Percentiles rank a stretch among this genome's conserved stretches.
phyloP scores from a whole-genome alignment of 164 flowering plant genomes.

The Brasenia schreberi region DNA sequence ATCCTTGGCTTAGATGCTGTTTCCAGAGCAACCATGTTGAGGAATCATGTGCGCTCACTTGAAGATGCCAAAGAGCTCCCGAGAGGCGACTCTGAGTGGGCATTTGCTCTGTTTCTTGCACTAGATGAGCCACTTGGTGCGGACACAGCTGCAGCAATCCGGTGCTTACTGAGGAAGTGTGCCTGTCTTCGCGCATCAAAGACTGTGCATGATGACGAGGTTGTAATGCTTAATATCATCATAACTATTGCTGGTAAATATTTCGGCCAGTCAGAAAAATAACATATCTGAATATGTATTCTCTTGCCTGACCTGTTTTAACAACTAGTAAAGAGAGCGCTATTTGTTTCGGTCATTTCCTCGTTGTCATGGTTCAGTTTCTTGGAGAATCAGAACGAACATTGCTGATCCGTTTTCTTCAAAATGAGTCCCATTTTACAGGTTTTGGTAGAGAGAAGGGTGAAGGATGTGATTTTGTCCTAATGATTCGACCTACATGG shows the following conservation, averaged over 20 bases:
- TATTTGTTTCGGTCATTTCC: background rate
- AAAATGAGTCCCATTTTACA: too few species aligned
- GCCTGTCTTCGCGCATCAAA: slow-evolving; percentile 56
- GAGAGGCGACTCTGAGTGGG: slow-evolving; percentile 45
- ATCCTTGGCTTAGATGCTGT: slow-evolving; percentile 51
- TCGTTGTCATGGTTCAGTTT: background rate
- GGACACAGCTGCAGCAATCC: slow-evolving; percentile 52
- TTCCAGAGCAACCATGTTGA: slow-evolving; percentile 45
- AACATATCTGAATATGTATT: background rate
- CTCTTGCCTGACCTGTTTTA: background rate
- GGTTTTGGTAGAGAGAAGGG: too few species aligned
- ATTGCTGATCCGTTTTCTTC: too few species aligned
- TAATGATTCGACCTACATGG: too few species aligned
- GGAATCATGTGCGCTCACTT: slow-evolving; percentile 30
- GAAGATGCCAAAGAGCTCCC: slow-evolving; percentile 22
- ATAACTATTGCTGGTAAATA: slow-evolving; percentile 54
- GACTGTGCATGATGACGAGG: slow-evolving; percentile 55
- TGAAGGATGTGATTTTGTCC: too few species aligned
- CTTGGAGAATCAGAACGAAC: too few species aligned
- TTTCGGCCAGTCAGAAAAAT: slow-evolving; percentile 48
- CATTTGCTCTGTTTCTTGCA: slow-evolving; percentile 63
- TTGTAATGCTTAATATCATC: slow-evolving; percentile 64
- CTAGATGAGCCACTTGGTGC: slow-evolving; percentile 73
- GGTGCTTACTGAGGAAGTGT: slow-evolving; percentile 69
- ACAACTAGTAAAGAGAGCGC: background rate